Evolutionary conservation across 2,329 filamentous ascomycete species (phyloP), one percentile per base, ranked within the genome.

Genomic region (Thielaviopsis cerberus): DNA sequence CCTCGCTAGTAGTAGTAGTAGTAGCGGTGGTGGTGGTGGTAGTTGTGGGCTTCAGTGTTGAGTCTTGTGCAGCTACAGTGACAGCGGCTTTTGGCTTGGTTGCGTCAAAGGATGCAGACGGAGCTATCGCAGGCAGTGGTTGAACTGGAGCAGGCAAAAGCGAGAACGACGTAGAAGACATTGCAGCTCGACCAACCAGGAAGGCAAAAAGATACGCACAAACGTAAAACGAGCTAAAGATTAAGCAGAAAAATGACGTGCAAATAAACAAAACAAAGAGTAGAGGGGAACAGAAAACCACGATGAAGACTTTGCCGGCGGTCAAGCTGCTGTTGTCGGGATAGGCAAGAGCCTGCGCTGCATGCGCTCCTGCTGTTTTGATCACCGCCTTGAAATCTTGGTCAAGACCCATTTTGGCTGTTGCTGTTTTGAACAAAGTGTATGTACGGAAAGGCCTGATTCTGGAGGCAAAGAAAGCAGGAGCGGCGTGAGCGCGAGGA

Each of bases 181-280:
- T 61, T 50, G 48, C 59, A 55, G 37, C n/a, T 30, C 41, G 55
- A 22, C 23, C 50, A 53, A 58, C 51, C 34, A 58, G 26, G 24
- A 48, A n/a, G 34, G 56, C 53, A 53, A 52, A 58, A 27, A 58
- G 34, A 26, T 55, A 61, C 23, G 53, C 52, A 53, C 24, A 45
- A 20, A 61, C 56, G 25, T 55, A 61, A 11, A 61, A 55, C 48
- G 37, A 56, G 37, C 53, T 58, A 52, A 58, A 56, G 10, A 61
- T 17, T 25, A 61, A 50, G 55, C 59, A 53, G 54, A 61, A 55
- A 6, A 56, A 56, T 53, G 59, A 27, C 27, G 56, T 53, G 37
- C 24, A 51, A 23, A 55, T 17, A 45, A 54, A 23, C 25, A 61
- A 51, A 17, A 56, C 7, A 37, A 58, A 23, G 17, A 61, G 53